Evolutionary conservation across 2,329 filamentous ascomycete species (phyloP).

Genomic region (Ceratocystis huliohia): DNA sequence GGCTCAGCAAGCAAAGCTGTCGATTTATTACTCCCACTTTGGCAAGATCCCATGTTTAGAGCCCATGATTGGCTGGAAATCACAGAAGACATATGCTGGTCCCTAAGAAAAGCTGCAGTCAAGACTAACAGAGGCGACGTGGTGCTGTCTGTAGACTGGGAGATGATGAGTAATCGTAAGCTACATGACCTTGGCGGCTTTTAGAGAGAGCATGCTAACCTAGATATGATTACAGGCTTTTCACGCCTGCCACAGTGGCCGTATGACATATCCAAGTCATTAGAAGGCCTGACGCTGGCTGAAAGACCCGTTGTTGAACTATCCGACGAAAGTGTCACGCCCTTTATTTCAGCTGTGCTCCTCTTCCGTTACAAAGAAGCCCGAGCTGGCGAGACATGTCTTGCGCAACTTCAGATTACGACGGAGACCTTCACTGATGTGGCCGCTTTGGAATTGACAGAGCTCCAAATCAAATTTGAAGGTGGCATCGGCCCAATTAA

Average conservation of each 20-base stretch:
- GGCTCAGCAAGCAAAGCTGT: slow-evolving; percentile 43
- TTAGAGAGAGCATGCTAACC: slow-evolving; percentile 8
- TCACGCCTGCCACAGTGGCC: slow-evolving; percentile 43
- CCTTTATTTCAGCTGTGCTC: slow-evolving; percentile 44
- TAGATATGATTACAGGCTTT: slow-evolving; percentile 34
- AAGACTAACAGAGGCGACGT: slow-evolving; percentile 41
- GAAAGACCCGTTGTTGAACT: slow-evolving; percentile 40
- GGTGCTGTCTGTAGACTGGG: slow-evolving; percentile 52
- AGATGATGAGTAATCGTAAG: slow-evolving; percentile 47
- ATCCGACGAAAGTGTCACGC: slow-evolving; percentile 38
- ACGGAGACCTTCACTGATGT: slow-evolving; percentile 44
- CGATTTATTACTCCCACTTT: slow-evolving; percentile 42
- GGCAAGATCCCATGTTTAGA: slow-evolving; percentile 44
- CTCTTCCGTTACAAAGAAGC: slow-evolving; percentile 46
- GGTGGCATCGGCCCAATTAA: slow-evolving; percentile 45
- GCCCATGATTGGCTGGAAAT: slow-evolving; percentile 48
- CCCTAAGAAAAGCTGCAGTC: slow-evolving; percentile 44
- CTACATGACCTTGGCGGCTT: slow-evolving; percentile 17
- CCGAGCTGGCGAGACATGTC: slow-evolving; percentile 47
- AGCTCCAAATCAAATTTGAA: slow-evolving; percentile 42
- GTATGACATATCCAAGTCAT: slow-evolving; percentile 46
- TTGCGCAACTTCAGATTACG: slow-evolving; percentile 44
- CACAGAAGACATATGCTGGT: slow-evolving; percentile 48
- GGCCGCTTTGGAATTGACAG: slow-evolving; percentile 39
- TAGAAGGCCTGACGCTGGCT: slow-evolving; percentile 37